phyloP scores from a whole-genome alignment of 495 filamentous ascomycete species.

The Hypoxylon intermedium region DNA sequence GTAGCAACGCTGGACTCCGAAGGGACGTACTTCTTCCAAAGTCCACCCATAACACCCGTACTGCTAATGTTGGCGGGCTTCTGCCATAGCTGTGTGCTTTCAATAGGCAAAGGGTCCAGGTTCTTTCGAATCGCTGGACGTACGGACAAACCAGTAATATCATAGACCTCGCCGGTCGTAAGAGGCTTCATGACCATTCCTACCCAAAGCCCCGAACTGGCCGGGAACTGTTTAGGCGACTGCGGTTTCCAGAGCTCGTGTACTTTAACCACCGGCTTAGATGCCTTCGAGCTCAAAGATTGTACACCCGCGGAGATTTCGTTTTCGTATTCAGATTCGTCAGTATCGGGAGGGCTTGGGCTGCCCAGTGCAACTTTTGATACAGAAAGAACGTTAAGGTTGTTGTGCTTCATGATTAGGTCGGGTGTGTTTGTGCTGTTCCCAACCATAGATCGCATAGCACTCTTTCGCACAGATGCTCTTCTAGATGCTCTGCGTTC shows the following conservation, averaged over 20 bases:
- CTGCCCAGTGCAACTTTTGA: conserved; percentile 53
- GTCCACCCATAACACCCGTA: conserved; percentile 2
- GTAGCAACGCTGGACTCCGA: background rate
- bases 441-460: conserved; percentile 31
- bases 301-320: conserved; percentile 2
- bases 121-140: conserved; percentile 46
- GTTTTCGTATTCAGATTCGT: conserved; percentile 45
- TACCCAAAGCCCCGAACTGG: conserved; percentile 33
- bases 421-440: conserved; percentile 44
- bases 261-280: background rate
- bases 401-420: conserved; percentile 44
- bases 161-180: conserved; percentile 17
- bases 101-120: conserved; percentile 41
- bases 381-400: conserved; percentile 50
- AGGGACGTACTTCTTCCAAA: conserved; percentile 33
- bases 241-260: conserved; percentile 30
- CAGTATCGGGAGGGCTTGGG: conserved; percentile 58
- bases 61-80: conserved; percentile 36
- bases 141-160: conserved; percentile 41
- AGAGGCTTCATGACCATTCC: conserved; percentile 8
- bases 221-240: conserved; percentile 3
- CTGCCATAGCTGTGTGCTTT: conserved; percentile 51
- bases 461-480: conserved; percentile 35
- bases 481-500: conserved; percentile 49
- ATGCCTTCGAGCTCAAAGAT: background rate